Evolutionary conservation across 768 basidiomycete genomes (phyloP), one percentile per base, ranked within the genome.

Genomic region (Tephrocybe rancida): DNA sequence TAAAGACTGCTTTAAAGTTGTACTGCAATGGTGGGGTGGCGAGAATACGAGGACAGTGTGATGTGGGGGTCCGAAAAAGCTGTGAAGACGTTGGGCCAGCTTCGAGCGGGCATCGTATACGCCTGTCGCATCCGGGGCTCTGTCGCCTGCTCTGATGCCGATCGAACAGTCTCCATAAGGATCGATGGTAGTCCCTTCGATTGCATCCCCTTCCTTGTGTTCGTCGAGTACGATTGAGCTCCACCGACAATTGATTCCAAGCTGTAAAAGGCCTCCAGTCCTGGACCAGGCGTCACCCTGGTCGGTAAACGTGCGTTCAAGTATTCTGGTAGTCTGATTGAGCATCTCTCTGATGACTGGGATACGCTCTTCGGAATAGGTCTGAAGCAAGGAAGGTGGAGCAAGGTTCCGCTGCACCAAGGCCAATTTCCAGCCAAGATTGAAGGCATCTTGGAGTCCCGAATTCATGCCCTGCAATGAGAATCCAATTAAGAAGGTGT

Each of bases 341-440:
- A 81, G 70, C 74, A 78, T 77, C 44, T 73, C 68, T 0, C 70
- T 70, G 44, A 79, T 72, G 25, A 80, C 72, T 1, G 72, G 76
- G 24, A 79, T 56, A 16, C 79, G 76, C 55, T 80, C 79, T 9
- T 63, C 38, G 16, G 60, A 64, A 52, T 79, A 80, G 0, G 73
- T 67, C 21, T 74, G 64, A 2, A 80, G 72, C 11, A 80, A 66
- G 4, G 67, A 52, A 0, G 45, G 52, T 2, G 69, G 61, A 2
- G 77, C 66, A 26, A 71, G 54, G 2, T 67, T 64, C 48, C 73
- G 76, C 37, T 66, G 48, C 7, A 75, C 76, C 5, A 76, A 64
- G 2, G 76, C 65, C 10, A 79, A 54, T 54, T 79, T 80, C 79
- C 75, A 78, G 0, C 61, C 69, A 1, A 79, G 60, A 57, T 79